These are phyloP conservation scores for Polysphondylium violaceum DNA, from an alignment of 78 protist genomes.

Conservation along the genomic window DNA sequence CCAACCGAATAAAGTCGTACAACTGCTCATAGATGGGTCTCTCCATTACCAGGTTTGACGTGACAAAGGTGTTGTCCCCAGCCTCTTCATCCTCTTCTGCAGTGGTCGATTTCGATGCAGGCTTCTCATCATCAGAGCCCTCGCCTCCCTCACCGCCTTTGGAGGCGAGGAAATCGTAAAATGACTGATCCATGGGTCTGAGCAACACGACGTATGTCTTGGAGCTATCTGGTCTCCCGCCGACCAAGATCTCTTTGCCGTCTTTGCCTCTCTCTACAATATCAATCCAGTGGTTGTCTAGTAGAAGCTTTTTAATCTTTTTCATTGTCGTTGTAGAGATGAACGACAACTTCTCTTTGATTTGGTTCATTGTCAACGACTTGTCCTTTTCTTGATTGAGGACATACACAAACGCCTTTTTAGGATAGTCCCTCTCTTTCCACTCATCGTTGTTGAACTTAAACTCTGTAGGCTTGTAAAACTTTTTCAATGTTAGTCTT, in stretches of 20 bases:
- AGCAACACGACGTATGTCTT: no score
- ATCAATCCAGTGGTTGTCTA: not conserved
- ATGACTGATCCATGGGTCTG: no score
- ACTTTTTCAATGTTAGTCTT: constrained; percentile 10
- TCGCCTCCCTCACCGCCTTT: not conserved
- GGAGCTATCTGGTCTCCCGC: no score
- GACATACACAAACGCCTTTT: not conserved
- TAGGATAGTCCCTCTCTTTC: not conserved
- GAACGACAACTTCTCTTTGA: not conserved
- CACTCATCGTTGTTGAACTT: not conserved
- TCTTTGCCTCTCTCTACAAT: no score
- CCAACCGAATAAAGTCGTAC: not conserved
- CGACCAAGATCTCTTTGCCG: no score
- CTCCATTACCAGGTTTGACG: constrained; percentile 9
- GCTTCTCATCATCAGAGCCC: not conserved
- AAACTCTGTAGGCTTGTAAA: not conserved
- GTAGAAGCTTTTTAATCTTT: not conserved
- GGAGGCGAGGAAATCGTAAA: no score
- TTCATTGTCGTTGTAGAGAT: not conserved
- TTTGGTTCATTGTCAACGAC: not conserved
- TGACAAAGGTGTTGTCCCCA: not conserved
- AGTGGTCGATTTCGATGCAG: not conserved
- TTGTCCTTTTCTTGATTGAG: not conserved
- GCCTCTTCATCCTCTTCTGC: not conserved
- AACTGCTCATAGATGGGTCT: not conserved